phyloP scores from a whole-genome alignment of 1,139 yeast species.

The Saccharomyces hybrid region DNA sequence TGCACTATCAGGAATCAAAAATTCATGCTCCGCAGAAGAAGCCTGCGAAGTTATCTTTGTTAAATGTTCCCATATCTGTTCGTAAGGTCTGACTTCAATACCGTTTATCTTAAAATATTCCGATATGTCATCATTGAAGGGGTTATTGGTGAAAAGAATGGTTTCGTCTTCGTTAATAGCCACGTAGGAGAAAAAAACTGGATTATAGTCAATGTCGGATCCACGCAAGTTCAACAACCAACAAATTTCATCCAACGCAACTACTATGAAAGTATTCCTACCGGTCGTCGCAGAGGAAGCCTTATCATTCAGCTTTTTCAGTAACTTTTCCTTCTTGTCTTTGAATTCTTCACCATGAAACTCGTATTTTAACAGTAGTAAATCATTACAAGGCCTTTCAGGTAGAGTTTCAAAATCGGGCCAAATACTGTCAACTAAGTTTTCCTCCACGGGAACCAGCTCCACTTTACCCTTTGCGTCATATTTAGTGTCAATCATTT shows the following conservation, averaged over 20 bases:
- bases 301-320: constrained; percentile 32
- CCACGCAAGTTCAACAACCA: constrained; percentile 91
- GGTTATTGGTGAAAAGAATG: constrained; percentile 52
- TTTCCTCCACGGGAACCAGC: constrained; percentile 56
- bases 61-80: constrained; percentile 48
- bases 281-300: constrained; percentile 16
- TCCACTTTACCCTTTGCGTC: constrained; percentile 39
- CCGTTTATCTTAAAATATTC: constrained; percentile 31
- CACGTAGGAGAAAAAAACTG: constrained; percentile 81
- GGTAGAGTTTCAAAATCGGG: constrained; percentile 44
- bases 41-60: constrained; percentile 18
- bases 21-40: constrained; percentile 22
- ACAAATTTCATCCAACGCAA: constrained; percentile 84
- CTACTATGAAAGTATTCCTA: constrained; percentile 41
- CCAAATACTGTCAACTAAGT: constrained; percentile 80
- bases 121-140: constrained; percentile 28
- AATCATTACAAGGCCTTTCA: constrained; percentile 36
- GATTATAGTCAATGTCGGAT: constrained; percentile 76
- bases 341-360: constrained; percentile 44
- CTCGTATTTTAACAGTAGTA: constrained; percentile 40
- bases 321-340: constrained; percentile 34
- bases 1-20: constrained; percentile 57
- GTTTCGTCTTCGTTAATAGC: constrained; percentile 49
- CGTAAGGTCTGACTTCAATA: constrained; percentile 46
- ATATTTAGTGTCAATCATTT: constrained; percentile 27